Conservation (phyloP, 2,329 filamentous ascomycete species). For the Macrophomina pseudophaseolina region DNA sequence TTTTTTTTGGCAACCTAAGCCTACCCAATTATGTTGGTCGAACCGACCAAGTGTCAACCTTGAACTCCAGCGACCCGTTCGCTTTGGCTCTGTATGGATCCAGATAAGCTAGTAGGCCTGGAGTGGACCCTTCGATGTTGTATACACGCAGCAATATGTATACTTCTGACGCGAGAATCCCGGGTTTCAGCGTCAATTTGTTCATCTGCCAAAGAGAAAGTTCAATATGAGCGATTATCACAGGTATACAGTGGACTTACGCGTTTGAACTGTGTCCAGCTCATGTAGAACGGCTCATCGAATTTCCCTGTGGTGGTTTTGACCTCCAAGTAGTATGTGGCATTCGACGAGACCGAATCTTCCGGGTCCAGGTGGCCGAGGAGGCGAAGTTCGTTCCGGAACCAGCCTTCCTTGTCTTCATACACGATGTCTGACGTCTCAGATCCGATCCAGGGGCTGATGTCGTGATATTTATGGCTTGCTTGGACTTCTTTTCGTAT, state of each 20-base stretch:
- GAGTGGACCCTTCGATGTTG: slow-evolving; percentile 39
- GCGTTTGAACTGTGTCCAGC: slow-evolving; percentile 49
- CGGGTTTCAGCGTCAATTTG: neutral
- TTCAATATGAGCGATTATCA: neutral
- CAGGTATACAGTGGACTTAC: slow-evolving; percentile 26
- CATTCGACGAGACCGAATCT: neutral
- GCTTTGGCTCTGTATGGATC: slow-evolving; percentile 35
- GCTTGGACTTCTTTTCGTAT: slow-evolving; percentile 50
- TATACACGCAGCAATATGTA: slow-evolving; percentile 53
- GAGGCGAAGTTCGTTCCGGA: neutral
- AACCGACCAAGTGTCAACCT: neutral
- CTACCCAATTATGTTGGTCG: neutral
- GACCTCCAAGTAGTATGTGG: slow-evolving; percentile 56
- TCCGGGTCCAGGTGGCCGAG: neutral
- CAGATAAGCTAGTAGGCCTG: slow-evolving; percentile 46
- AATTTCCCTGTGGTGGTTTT: slow-evolving; percentile 52
- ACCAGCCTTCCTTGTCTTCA: slow-evolving; percentile 39
- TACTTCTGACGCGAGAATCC: slow-evolving; percentile 30
- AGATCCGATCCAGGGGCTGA: slow-evolving; percentile 46
- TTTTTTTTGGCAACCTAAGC: too few species aligned
- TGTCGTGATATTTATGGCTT: slow-evolving; percentile 49
- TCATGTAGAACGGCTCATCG: slow-evolving; percentile 54
- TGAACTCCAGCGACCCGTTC: neutral
- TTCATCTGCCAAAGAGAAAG: slow-evolving; percentile 4
- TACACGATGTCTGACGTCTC: slow-evolving; percentile 59